Base-by-base conservation (phyloP, 345 rosid species). In the Mallotus nudiflorus region DNA sequence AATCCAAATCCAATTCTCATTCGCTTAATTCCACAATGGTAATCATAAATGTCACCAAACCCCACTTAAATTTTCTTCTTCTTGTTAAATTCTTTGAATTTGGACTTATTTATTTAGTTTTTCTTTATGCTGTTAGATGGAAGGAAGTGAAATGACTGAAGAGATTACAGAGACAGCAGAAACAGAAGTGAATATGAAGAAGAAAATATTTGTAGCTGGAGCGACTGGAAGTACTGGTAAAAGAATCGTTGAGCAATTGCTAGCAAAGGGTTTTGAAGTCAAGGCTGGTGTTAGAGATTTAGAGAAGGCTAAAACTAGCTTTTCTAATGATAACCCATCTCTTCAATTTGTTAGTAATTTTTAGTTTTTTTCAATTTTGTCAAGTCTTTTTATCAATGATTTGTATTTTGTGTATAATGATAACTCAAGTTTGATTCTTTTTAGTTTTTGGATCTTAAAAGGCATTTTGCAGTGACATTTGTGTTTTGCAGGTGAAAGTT, bases 221-320 rank as follows among this genome's bases (percentile, higher is more conserved):
- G 98, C 98, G 0, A 85, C 96, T 0, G 97, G 98, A 8, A 84
- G 82, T 68, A 88, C 92, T 1, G 97, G 97, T 31, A 91, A 93
- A 71, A 82, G 96, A 69, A 82, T 93, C 22, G 91, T 93, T 6
- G 89, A 88, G 54, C 97, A 87, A 86, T 79, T 93, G 35, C 83
- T 94, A 53, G 85, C 94, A 0, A 87, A 81, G 82, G 98, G 97
- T 69, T 94, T 89, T 58, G 73, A 82, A 9, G 97, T 94, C 65
- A 91, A 87, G 81, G 96, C 97, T 7, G 96, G 94, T 29, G 97
- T 89, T 71, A 90, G 92, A 22, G 93, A 91, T 67, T 54, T 89
- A 58, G 94, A 85, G 6, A 89, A 86, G 81, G 97, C 92, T 3
- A 87, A 81, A 62, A 25, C 89, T 77, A 65, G 79, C n/a, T 76